A percentile compares a stretch with the other conserved stretches of the same genome.
phyloP scores from a whole-genome alignment of 768 basidiomycete species.

The Trametes cingulata region DNA sequence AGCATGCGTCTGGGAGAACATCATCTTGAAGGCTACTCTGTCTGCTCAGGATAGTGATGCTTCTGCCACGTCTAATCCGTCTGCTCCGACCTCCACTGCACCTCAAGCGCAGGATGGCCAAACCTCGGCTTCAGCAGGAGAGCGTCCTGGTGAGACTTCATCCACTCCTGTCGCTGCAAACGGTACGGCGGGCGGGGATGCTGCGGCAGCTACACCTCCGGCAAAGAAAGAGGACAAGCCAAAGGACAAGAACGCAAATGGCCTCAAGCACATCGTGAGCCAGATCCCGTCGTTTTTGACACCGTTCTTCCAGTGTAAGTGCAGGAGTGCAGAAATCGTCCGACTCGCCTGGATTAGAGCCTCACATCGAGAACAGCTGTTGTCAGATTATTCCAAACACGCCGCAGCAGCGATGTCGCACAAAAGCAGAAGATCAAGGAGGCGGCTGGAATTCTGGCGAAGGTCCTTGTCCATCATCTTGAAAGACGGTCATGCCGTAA shows the following conservation, averaged over 20 bases:
- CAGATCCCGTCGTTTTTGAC: conserved; percentile 73
- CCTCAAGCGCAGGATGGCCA: neutral
- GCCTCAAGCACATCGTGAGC: conserved; percentile 77
- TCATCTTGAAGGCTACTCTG: conserved; percentile 65
- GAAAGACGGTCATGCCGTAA: conserved; percentile 53
- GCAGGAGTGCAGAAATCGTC: no score
- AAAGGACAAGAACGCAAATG: conserved; percentile 67
- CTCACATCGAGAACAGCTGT: conserved; percentile 52
- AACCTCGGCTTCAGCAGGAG: conserved; percentile 32
- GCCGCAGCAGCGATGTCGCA: conserved; percentile 70
- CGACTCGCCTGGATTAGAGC: neutral
- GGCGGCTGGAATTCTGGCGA: conserved; percentile 68
- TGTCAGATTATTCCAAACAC: conserved; percentile 82
- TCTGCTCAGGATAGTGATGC: conserved; percentile 26
- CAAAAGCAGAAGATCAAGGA: conserved; percentile 79
- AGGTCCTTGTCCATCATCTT: conserved; percentile 73
- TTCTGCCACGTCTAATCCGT: conserved; percentile 7
- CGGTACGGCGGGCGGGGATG: conserved; percentile 27
- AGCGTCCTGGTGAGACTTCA: conserved; percentile 20
- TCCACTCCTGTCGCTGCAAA: conserved; percentile 33
- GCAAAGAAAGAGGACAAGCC: conserved; percentile 45
- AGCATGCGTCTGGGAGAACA: conserved; percentile 85
- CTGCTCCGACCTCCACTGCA: neutral
- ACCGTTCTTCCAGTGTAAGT: conserved; percentile 85
- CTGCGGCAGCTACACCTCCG: conserved; percentile 23